phyloP scores from a whole-genome alignment of 345 rosid genomes.

The Eucalyptus sideroxylon region DNA sequence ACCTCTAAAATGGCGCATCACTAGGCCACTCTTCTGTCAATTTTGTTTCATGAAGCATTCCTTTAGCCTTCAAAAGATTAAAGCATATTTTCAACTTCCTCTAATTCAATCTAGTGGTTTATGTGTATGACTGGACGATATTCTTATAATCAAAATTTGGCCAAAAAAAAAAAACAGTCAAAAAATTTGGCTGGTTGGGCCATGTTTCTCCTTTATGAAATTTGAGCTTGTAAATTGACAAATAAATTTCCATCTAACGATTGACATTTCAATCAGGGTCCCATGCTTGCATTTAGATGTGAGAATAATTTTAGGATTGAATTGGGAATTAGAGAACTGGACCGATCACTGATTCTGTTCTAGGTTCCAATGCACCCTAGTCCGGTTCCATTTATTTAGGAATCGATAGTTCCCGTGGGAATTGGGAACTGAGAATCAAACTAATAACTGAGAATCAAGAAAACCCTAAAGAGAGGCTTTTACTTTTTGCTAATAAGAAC shows the following conservation, averaged over 20 bases:
- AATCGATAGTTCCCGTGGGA: accelerated
- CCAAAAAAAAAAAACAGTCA: background rate
- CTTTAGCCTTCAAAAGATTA: background rate
- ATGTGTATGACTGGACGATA: background rate
- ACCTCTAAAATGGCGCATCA: background rate
- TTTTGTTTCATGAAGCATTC: background rate
- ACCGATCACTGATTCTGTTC: accelerated
- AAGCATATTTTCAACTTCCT: background rate
- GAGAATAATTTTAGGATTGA: no score
- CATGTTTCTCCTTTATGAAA: background rate
- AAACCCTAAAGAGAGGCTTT: no score
- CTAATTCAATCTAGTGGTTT: background rate
- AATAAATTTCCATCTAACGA: background rate
- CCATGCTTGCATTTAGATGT: background rate
- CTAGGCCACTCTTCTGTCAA: background rate
- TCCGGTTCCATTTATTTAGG: no score
- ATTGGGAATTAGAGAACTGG: no score
- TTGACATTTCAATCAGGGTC: background rate
- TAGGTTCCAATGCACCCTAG: no score
- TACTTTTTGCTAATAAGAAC: no score
- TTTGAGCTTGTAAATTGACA: background rate
- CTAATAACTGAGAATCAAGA: no score
- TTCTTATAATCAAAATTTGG: background rate
- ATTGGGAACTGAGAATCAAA: no score
- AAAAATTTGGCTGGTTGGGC: background rate